Evolutionary conservation across 805 yeast genomes (phyloP), one percentile per base, ranked within the genome.

Genomic region (Saccharomycopsis babjevae): DNA sequence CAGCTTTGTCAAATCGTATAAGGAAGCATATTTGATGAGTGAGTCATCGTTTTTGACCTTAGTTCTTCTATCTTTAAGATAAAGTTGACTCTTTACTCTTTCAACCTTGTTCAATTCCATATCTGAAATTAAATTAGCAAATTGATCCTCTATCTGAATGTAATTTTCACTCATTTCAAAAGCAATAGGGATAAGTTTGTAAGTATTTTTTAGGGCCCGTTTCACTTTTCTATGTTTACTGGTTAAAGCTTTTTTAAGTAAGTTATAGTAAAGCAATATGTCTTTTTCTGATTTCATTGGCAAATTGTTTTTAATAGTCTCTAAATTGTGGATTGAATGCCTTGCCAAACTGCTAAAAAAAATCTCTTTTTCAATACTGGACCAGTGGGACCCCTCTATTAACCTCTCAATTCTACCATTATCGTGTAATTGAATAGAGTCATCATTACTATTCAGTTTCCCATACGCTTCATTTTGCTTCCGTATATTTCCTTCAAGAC

Each of bases 341-440:
- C 84, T 70, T 1, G 80, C 76, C 38, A 84, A 67, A 25, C 77
- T 72, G 22, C 73, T 72, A 68, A 83, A 84, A 68, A 84, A 84
- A 15, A 60, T 46, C 22, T 79, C 80, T 65, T 84, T 83, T 59
- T 84, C 88, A 0, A 61, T 59, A 0, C 67, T 61, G 1, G 76
- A 67, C 88, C 88, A 83, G 20, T 63, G 57, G 5, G 73, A 67
- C 0, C 82, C 81, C 20, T 64, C 34, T 0, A 39, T n/a, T 18
- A 73, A 67, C 0, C 82, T 81, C 20, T 64, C 34, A 1, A 39
- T n/a, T 18, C 7, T 7, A 4, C 18, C 25, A 18, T 22, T 20
- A 16, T 34, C 54, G 13, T 30, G 20, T 16, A 18, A 20, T 10
- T 13, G 32, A 25, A 13, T n/a, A 22, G 32, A n/a, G 8, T 7